These are phyloP conservation scores for Spathaspora girioi DNA, from an alignment of 805 yeast genomes.

Conservation along the genomic window DNA sequence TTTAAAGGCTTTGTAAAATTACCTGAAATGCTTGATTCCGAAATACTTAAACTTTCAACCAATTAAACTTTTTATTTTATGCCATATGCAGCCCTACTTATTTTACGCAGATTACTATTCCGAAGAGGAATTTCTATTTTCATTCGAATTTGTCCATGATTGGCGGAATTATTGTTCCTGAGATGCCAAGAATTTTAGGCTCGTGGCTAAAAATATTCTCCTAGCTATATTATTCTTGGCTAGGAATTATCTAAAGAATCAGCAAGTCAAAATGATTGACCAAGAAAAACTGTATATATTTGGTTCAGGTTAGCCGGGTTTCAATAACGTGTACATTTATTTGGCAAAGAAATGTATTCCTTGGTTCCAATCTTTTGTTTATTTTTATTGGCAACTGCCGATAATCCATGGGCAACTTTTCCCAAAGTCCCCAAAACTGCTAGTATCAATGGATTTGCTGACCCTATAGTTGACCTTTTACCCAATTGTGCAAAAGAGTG, in stretches of 20 bases:
- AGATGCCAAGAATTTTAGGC: constrained; percentile 1
- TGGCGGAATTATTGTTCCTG: constrained; percentile 7
- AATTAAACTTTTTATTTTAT: too few species aligned
- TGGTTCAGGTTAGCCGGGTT: neutral
- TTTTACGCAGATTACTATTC: too few species aligned
- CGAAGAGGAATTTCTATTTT: neutral
- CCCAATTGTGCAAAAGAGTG: constrained; percentile 43
- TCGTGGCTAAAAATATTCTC: neutral
- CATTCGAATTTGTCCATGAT: neutral
- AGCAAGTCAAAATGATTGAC: neutral
- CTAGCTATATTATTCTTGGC: neutral
- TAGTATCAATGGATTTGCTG: constrained; percentile 46
- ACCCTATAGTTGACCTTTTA: constrained; percentile 31
- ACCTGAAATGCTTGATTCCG: too few species aligned
- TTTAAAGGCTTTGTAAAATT: too few species aligned
- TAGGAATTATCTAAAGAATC: neutral
- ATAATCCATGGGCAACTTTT: constrained; percentile 28
- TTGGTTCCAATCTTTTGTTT: neutral
- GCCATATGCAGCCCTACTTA: too few species aligned
- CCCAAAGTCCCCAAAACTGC: constrained; percentile 46
- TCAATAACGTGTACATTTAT: neutral
- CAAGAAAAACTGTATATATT: neutral
- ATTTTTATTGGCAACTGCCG: constrained; percentile 4
- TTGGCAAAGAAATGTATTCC: neutral
- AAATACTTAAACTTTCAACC: too few species aligned